Base-by-base conservation (phyloP, 2,329 filamentous ascomycete genomes). In the Exophiala aquamarina region DNA sequence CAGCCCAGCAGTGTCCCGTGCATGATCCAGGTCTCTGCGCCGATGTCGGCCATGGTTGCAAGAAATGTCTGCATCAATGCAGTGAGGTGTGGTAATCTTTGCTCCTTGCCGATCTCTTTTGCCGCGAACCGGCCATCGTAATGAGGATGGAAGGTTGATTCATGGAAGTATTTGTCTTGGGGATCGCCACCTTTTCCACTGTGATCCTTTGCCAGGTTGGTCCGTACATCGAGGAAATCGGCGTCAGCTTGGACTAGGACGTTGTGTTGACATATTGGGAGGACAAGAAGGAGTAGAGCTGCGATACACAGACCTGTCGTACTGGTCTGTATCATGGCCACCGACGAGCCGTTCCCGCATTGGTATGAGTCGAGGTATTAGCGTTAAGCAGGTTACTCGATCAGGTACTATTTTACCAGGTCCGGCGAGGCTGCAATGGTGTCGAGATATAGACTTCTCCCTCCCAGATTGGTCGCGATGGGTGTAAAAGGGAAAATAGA, bases 1-100 rank as follows among this genome's bases (percentile, higher is more conserved):
- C 80, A 83, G 28, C 78, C 77, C 13, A 83, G 66, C 32, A 83
- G 64, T 4, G 75, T 77, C 10, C 80, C 79, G 55, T 83, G 80
- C 76, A 82, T 82, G 47, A 83, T 75, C 79, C 79, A 83, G 7
- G 79, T 83, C 54, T 81, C 75, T 3, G 74, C 73, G 11, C 77
- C 74, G 23, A 82, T 71, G 41, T 75, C 70, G 33, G 71, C 65
- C 78, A 82, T 82, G 4, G 76, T 77, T 1, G 68, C 64, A 2
- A 81, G 67, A 56, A 82, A 83, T 2, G 77, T 75, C 54, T 73
- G 74, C 50, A 82, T 69, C 28, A 83, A 66, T 2, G 71, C 66
- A 15, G 70, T 72, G 14, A 83, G 69, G 49, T 78, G 70, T 11
- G 66, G 61, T 17, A 66, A 64, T 19, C 75, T 73, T 35, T 75